Percentiles rank a stretch among this genome's conserved stretches.
Conservation (phyloP, 139 green algal species). For the Picochlorum sp. region DNA sequence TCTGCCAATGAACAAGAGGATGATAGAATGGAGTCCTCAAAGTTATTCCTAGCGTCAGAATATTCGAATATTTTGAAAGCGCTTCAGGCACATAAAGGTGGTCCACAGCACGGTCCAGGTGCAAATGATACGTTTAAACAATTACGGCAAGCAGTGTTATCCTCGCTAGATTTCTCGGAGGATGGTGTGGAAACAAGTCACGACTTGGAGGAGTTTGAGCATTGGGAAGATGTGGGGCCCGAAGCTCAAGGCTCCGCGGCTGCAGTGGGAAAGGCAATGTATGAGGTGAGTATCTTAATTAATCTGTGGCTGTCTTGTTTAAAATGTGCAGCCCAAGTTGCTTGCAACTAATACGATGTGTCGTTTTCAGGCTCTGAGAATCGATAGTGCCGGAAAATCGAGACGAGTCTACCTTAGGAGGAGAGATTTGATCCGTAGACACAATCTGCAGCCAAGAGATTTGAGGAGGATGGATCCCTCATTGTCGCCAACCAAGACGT, state of each 20-base stretch:
- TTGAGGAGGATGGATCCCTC: conserved; percentile 82
- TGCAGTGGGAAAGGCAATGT: conserved; percentile 2
- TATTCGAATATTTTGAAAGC: too few relatives aligned
- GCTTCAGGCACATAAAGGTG: too few relatives aligned
- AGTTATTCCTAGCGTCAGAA: too few relatives aligned
- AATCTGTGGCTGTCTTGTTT: neutral
- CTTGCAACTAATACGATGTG: neutral
- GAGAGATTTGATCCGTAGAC: conserved; percentile 67
- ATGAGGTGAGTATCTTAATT: neutral
- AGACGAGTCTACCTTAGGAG: conserved; percentile 61
- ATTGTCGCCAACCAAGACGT: conserved; percentile 58
- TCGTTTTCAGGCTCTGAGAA: conserved; percentile 27
- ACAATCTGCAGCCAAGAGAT: conserved; percentile 80
- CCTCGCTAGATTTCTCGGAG: conserved; percentile 15
- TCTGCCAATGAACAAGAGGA: too few relatives aligned
- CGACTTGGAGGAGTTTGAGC: conserved; percentile 6
- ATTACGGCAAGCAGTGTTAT: conserved; percentile 24
- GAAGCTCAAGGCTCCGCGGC: neutral
- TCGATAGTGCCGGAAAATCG: conserved; percentile 46
- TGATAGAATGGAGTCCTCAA: too few relatives aligned
- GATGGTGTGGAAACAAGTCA: conserved; percentile 6
- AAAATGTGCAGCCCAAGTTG: neutral
- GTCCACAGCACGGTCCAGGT: too few relatives aligned
- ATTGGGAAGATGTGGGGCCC: conserved; percentile 8
- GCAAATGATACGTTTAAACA: conserved; percentile 23